These are phyloP conservation scores for Fusarium pseudocircinatum DNA, from an alignment of 2,329 filamentous ascomycete species.

Conservation along the genomic window DNA sequence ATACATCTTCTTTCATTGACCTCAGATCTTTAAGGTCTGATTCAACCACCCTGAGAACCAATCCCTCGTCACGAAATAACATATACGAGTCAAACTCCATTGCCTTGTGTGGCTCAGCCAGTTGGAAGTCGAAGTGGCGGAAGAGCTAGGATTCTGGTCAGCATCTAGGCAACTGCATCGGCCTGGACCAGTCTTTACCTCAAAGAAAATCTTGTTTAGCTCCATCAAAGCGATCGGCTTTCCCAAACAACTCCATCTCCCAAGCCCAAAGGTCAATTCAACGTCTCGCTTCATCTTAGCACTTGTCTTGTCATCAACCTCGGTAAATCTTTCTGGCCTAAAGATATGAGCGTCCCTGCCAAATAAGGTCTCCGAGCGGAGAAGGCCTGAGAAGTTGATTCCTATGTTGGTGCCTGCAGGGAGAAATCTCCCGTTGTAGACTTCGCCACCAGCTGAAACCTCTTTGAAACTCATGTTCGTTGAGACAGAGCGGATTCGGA, in stretches of 20 bases:
- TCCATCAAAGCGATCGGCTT: neutral
- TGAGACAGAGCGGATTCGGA: neutral
- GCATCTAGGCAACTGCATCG: rapidly evolving
- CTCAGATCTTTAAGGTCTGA: neutral
- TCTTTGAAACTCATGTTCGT: neutral
- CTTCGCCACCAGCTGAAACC: neutral
- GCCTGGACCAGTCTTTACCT: neutral
- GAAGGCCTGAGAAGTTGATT: neutral
- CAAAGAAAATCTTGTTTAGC: neutral
- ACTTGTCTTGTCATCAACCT: neutral
- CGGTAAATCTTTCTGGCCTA: neutral
- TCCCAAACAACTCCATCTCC: neutral
- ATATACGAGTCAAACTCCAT: neutral
- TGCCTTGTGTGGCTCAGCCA: neutral
- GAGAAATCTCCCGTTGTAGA: neutral
- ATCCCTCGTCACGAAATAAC: neutral
- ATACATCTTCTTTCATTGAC: too few species aligned
- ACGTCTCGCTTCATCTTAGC: neutral
- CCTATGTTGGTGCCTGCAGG: neutral
- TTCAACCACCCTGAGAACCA: neutral
- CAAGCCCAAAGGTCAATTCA: neutral
- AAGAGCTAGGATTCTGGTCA: neutral
- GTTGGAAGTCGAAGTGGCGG: neutral
- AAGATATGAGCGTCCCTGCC: neutral
- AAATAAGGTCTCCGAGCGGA: neutral